phyloP scores from a whole-genome alignment of 2,329 filamentous ascomycete species.

The Aspergillus alliaceus region DNA sequence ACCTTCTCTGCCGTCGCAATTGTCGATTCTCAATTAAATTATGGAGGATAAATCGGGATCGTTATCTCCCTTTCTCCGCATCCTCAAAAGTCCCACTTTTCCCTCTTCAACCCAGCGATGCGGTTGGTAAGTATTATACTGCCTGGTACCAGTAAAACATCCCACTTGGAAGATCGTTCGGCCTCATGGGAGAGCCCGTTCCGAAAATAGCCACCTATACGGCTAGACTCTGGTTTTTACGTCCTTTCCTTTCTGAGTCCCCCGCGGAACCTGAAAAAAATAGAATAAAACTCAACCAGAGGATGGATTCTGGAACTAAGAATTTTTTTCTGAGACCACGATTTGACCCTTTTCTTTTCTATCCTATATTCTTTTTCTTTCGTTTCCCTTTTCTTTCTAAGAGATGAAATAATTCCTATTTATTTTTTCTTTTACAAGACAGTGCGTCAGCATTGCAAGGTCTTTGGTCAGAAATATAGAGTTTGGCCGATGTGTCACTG shows the following conservation, averaged over 20 bases:
- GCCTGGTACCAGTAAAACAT: neutral
- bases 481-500: neutral
- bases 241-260: neutral
- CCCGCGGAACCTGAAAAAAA: neutral
- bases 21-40: neutral
- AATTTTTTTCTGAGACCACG: too few species aligned
- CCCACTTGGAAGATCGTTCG: neutral
- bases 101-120: neutral
- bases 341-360: neutral
- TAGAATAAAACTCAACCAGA: neutral
- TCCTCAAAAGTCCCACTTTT: neutral
- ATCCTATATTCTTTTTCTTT: neutral
- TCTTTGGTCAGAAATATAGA: neutral
- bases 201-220: slow-evolving; percentile 9
- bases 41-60: slow-evolving; percentile 1
- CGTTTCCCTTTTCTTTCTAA: neutral
- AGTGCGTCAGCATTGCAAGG: too few species aligned
- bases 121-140: neutral
- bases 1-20: neutral
- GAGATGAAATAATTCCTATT: too few species aligned
- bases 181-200: neutral
- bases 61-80: slow-evolving; percentile 14
- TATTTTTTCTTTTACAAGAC: too few species aligned
- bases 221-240: neutral
- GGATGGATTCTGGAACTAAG: too few species aligned